These are phyloP conservation scores for Suillus ampliporus DNA, from an alignment of 768 basidiomycete species.

Conservation along the genomic window DNA sequence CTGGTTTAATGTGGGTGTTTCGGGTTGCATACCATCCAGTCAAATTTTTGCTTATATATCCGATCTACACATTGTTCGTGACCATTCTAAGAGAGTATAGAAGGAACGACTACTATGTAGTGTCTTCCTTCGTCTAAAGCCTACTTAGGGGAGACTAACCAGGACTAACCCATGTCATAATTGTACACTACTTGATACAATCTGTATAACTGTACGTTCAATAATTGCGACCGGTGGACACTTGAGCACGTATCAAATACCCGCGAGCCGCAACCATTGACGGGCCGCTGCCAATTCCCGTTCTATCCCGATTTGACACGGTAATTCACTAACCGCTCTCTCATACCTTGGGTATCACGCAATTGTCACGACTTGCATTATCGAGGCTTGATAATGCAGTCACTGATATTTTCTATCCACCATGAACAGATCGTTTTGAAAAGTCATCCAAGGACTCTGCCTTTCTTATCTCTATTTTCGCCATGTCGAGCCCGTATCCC, in stretches of 20 bases:
- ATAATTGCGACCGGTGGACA: too few species aligned
- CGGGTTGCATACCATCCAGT: too few species aligned
- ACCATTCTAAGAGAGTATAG: background rate
- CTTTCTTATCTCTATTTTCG: background rate
- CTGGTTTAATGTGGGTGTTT: too few species aligned
- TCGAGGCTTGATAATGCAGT: background rate
- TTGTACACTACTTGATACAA: background rate
- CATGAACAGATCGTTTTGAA: background rate
- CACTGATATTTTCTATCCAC: background rate
- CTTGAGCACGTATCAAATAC: too few species aligned
- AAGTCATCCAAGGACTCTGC: background rate
- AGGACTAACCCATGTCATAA: background rate
- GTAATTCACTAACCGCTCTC: too few species aligned
- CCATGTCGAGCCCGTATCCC: conserved; percentile 40
- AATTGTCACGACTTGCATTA: background rate
- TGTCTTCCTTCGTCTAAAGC: background rate
- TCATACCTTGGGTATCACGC: background rate
- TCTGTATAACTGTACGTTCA: background rate
- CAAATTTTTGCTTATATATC: too few species aligned
- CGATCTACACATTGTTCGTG: too few species aligned
- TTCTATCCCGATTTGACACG: too few species aligned
- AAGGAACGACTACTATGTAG: background rate
- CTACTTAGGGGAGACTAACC: background rate
- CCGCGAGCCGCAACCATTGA: too few species aligned
- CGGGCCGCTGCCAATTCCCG: too few species aligned